Percentiles rank a stretch among this genome's conserved stretches.
Evolutionary conservation across 1,284 basidiomycete species (phyloP).

Genomic region (Moesziomyces globuligerus): DNA sequence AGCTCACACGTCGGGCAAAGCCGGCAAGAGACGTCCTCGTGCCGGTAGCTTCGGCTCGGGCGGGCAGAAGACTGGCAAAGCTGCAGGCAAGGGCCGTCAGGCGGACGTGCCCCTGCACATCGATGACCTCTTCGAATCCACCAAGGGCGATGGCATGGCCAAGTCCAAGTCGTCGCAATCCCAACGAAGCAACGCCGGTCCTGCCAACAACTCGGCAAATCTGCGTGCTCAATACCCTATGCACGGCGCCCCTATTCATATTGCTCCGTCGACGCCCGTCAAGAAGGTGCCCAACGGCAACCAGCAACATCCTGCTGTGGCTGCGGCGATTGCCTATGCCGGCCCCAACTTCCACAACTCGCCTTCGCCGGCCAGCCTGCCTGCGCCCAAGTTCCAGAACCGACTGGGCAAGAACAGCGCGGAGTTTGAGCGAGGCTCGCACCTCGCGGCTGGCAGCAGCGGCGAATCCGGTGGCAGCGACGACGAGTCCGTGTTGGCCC

Average conservation of each 20-base stretch:
- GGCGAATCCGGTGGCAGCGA: slow-evolving; percentile 38
- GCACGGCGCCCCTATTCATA: slow-evolving; percentile 42
- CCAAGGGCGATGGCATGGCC: slow-evolving; percentile 15
- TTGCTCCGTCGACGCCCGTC: slow-evolving; percentile 40
- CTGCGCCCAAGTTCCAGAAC: slow-evolving; percentile 55
- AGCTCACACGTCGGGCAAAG: slow-evolving; percentile 15
- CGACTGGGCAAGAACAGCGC: slow-evolving; percentile 40
- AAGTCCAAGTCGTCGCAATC: slow-evolving; percentile 29
- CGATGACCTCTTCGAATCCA: slow-evolving; percentile 48
- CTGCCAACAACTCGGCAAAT: slow-evolving; percentile 5
- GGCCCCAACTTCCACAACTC: slow-evolving; percentile 64
- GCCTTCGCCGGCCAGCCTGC: slow-evolving; percentile 59
- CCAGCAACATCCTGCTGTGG: slow-evolving; percentile 36
- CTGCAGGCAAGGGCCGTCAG: slow-evolving; percentile 20
- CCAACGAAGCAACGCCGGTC: slow-evolving; percentile 16
- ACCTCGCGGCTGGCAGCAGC: slow-evolving; percentile 32
- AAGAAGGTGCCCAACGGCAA: slow-evolving; percentile 34
- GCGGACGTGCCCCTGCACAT: slow-evolving; percentile 42
- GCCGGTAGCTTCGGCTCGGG: slow-evolving; percentile 47
- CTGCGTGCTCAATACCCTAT: slow-evolving; percentile 23
- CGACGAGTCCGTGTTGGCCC: slow-evolving; percentile 32
- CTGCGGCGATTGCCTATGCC: slow-evolving; percentile 53
- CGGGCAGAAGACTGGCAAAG: slow-evolving; percentile 22
- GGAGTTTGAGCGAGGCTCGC: slow-evolving; percentile 27
- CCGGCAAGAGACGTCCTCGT: slow-evolving; percentile 27